phyloP scores from a whole-genome alignment of 768 basidiomycete species.

The Boletus pseudo-olivaceus region DNA sequence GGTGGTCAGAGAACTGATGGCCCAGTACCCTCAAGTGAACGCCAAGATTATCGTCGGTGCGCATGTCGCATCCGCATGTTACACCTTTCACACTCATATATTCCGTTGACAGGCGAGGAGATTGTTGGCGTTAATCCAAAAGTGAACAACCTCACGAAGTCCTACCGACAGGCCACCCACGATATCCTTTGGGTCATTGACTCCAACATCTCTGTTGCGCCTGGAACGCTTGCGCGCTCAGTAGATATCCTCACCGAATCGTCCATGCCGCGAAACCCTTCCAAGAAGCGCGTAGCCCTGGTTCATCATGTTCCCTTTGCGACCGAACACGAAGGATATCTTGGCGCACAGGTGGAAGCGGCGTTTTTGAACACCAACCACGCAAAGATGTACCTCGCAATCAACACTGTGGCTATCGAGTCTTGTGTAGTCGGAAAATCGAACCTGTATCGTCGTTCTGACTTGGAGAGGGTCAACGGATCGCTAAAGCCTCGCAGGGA shows the following conservation, averaged over 20 bases:
- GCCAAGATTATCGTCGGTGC: constrained; percentile 75
- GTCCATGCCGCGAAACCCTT: constrained; percentile 31
- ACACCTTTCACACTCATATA: neutral
- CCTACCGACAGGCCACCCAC: constrained; percentile 75
- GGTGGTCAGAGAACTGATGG: constrained; percentile 73
- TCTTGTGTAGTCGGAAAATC: constrained; percentile 98
- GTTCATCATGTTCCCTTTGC: constrained; percentile 97
- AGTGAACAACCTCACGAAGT: constrained; percentile 90
- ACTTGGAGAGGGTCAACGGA: constrained; percentile 73
- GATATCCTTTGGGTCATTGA: constrained; percentile 97
- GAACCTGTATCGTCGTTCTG: constrained; percentile 87
- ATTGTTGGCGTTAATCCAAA: constrained; percentile 92
- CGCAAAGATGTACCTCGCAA: constrained; percentile 96
- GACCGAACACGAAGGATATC: constrained; percentile 56
- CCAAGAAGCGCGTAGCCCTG: constrained; percentile 60
- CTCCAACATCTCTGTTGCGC: constrained; percentile 82
- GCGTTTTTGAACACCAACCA: constrained; percentile 97
- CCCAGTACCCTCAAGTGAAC: constrained; percentile 73
- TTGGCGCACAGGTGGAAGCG: constrained; percentile 86
- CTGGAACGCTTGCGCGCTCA: constrained; percentile 78
- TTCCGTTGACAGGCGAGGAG: constrained; percentile 59
- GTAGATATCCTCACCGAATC: constrained; percentile 67
- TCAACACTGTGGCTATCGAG: constrained; percentile 83
- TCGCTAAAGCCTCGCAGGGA: constrained; percentile 48
- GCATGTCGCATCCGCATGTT: constrained; percentile 15